phyloP scores from a whole-genome alignment of 371 early-diverging fungal genomes.

The Mortierella sp. region DNA sequence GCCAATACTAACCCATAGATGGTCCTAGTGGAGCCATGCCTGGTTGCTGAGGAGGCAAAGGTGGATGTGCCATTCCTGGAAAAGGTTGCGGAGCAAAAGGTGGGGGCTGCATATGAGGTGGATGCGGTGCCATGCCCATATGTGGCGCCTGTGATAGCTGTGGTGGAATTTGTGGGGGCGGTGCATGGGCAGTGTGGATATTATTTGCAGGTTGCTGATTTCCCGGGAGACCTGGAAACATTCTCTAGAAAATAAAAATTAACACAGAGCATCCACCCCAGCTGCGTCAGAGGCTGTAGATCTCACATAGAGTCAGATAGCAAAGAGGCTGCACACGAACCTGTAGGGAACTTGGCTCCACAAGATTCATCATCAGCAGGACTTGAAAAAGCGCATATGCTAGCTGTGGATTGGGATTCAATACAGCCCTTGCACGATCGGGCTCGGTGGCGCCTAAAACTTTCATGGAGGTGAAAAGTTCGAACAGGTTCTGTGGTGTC shows the following conservation, averaged over 20 bases:
- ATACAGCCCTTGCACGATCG: constrained; percentile 74
- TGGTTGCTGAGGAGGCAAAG: constrained; percentile 32
- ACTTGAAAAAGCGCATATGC: constrained; percentile 90
- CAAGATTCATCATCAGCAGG: constrained; percentile 83
- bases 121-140: constrained; percentile 28
- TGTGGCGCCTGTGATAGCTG: constrained; percentile 41
- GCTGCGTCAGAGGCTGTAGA: neutral
- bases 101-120: constrained; percentile 38
- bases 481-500: constrained; percentile 76
- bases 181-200: constrained; percentile 15
- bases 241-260: constrained; percentile 9
- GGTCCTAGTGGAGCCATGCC: neutral
- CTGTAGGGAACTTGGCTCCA: constrained; percentile 82
- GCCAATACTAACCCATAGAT: too few relatives aligned
- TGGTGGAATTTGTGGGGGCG: constrained; percentile 39
- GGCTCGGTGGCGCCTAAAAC: constrained; percentile 71
- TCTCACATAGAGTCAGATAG: neutral
- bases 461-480: constrained; percentile 83
- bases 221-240: constrained; percentile 55
- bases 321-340: constrained; percentile 48
- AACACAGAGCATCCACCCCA: neutral
- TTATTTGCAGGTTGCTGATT: constrained; percentile 21
- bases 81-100: constrained; percentile 41
- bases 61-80: constrained; percentile 28
- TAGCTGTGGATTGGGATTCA: constrained; percentile 84